Base-by-base conservation (phyloP, 371 early-diverging fungal species). In the Mycotypha africana region DNA sequence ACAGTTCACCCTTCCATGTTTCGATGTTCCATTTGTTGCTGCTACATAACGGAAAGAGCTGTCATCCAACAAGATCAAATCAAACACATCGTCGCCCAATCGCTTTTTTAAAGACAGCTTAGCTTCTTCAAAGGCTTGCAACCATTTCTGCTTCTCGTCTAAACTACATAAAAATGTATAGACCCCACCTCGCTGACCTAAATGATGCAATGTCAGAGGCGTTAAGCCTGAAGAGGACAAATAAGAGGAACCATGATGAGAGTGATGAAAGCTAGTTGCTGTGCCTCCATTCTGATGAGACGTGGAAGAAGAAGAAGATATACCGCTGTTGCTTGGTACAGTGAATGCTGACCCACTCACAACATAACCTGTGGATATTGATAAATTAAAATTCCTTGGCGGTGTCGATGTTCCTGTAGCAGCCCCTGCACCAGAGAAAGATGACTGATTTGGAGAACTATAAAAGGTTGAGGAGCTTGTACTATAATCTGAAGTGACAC, bases 71-170 rank as follows among this genome's bases (percentile, higher is more conserved):
- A 47, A 36, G 14, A 47, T 39, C 11, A 49, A 30, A 23, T 49
- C 48, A 38, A 48, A 49, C 0, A 56, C 57, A 44, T 57, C 44
- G 9, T 49, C 47, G 14, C 49, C 45, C 28, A 81, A 80, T 21
- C 75, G 22, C 22, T 44, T 46, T 32, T 56, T 47, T 16, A 49
- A 21, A 6, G 41, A 36, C 28, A 73, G 65, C 38, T 76, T 75
- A 54, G 86, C 86, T 51, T 85, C 79, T 42, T 79, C 77, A 45
- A 92, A 84, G 43, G 81, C 79, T 31, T 80, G 81, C 37, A 79
- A 58, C 92, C 92, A 93, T 42, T 84, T 72, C 46, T 76, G 74
- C 31, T 85, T 76, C 47, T 86, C 90, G 1, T 81, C 79, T 20
- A 78, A 76, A 28, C 8, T 28, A 14, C 75, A 70, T 3, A 38